These are phyloP conservation scores for Kodamaea nitidulidarum DNA, from an alignment of 805 yeast genomes.

Conservation along the genomic window DNA sequence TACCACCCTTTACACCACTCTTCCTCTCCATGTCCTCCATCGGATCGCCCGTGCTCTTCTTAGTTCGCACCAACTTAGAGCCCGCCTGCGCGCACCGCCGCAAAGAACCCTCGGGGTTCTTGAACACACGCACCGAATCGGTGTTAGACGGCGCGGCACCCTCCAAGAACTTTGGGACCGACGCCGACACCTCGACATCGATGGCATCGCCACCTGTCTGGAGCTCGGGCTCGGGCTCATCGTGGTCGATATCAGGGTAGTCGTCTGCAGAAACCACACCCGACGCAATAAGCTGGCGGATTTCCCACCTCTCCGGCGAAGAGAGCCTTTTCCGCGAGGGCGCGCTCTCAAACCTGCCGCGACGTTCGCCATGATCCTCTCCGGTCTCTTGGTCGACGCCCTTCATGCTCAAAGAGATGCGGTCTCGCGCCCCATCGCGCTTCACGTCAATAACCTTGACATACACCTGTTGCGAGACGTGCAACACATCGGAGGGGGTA, in stretches of 20 bases:
- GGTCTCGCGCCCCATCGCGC: conserved; percentile 14
- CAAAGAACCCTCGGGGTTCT: conserved; percentile 76
- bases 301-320: conserved; percentile 90
- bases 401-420: conserved; percentile 60
- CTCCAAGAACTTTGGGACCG: conserved; percentile 68
- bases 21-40: conserved; percentile 2
- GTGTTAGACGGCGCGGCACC: conserved; percentile 45
- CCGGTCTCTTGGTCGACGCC: conserved; percentile 73
- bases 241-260: conserved; percentile 54
- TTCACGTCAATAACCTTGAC: conserved; percentile 48
- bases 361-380: conserved; percentile 19
- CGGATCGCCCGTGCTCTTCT: conserved; percentile 35
- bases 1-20: neutral
- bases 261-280: conserved; percentile 68
- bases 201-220: conserved; percentile 42
- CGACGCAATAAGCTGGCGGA: conserved; percentile 74
- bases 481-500: conserved; percentile 57
- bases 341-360: neutral
- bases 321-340: conserved; percentile 44
- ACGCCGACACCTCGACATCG: conserved; percentile 68
- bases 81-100: conserved; percentile 74
- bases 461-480: conserved; percentile 56
- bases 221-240: conserved; percentile 20
- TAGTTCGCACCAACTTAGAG: conserved; percentile 57
- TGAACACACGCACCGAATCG: conserved; percentile 55